Conservation (phyloP, 2,329 filamentous ascomycete genomes). For the Diplodia seriata region DNA sequence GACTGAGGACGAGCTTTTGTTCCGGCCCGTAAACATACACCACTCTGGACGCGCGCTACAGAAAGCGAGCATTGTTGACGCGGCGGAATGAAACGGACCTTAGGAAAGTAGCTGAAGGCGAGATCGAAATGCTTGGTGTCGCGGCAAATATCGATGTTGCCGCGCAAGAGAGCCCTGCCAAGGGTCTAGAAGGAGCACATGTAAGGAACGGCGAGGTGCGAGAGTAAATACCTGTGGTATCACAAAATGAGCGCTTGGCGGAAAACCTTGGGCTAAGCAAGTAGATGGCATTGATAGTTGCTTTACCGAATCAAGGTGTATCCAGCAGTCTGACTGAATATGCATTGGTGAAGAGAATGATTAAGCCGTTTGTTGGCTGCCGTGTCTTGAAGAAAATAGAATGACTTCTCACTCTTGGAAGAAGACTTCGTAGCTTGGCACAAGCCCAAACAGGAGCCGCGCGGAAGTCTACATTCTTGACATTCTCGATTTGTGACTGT, state of each 20-base stretch:
- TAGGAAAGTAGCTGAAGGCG: slow-evolving; percentile 10
- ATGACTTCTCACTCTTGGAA: not conserved
- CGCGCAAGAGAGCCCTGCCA: not conserved
- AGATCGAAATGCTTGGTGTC: slow-evolving; percentile 31
- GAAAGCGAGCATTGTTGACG: slow-evolving; percentile 26
- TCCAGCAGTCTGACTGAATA: not conserved
- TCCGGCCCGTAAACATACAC: not conserved
- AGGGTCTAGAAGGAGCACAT: slow-evolving; percentile 9
- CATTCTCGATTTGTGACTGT: slow-evolving; percentile 60
- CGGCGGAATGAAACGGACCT: slow-evolving; percentile 27
- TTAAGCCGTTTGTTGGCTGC: not conserved
- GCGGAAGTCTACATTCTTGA: slow-evolving; percentile 33
- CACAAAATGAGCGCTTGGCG: not conserved
- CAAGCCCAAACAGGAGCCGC: not conserved
- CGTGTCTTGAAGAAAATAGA: not conserved
- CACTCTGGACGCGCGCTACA: not conserved
- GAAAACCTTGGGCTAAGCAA: not conserved
- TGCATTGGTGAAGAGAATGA: not conserved
- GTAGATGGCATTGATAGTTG: not conserved
- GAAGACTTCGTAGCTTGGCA: slow-evolving; percentile 21
- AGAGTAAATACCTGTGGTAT: not conserved
- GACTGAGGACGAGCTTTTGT: slow-evolving; percentile 14
- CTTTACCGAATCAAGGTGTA: not conserved
- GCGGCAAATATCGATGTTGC: slow-evolving; percentile 4
- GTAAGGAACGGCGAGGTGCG: slow-evolving; percentile 20